Conservation (phyloP, 495 filamentous ascomycete species). For the Penicillium waksmanii region DNA sequence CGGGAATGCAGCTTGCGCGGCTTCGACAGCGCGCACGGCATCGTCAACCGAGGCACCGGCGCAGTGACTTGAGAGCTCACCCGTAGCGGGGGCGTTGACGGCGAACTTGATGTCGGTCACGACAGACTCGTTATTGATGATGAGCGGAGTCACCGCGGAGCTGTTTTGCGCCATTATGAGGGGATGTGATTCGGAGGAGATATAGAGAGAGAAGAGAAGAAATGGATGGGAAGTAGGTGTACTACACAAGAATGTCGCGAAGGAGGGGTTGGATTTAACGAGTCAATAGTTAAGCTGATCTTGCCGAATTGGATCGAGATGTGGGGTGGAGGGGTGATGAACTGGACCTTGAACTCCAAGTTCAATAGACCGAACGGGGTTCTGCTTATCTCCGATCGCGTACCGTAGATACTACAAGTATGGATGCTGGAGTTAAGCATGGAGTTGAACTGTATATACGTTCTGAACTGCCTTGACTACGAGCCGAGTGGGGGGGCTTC, state of each 20-base stretch:
- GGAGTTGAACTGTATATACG: background rate
- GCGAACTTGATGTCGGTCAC: conserved; percentile 64
- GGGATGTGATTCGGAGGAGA: background rate
- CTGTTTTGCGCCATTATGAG: conserved; percentile 14
- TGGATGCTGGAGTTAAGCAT: background rate
- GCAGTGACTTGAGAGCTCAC: conserved; percentile 61
- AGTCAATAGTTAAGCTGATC: conserved; percentile 17
- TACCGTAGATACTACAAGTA: background rate
- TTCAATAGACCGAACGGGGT: background rate
- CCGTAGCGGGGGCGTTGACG: conserved; percentile 66
- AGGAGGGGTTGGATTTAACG: conserved; percentile 16
- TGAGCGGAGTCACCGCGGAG: conserved; percentile 60
- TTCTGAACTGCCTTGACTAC: conserved; percentile 11
- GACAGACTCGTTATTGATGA: conserved; percentile 72
- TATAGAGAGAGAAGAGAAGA: conserved; percentile 1
- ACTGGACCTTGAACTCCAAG: background rate
- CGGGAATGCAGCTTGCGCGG: conserved; percentile 70
- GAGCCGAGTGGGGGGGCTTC: conserved; percentile 23
- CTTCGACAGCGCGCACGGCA: conserved; percentile 60
- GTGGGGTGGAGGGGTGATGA: conserved; percentile 11
- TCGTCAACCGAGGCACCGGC: conserved; percentile 66
- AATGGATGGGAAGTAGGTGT: too few species aligned
- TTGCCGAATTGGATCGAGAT: conserved; percentile 18
- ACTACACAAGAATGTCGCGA: background rate
- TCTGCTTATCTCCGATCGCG: conserved; percentile 4